These are phyloP conservation scores for Trichosporon sp. DNA, from an alignment of 1,284 basidiomycete species.

Conservation along the genomic window DNA sequence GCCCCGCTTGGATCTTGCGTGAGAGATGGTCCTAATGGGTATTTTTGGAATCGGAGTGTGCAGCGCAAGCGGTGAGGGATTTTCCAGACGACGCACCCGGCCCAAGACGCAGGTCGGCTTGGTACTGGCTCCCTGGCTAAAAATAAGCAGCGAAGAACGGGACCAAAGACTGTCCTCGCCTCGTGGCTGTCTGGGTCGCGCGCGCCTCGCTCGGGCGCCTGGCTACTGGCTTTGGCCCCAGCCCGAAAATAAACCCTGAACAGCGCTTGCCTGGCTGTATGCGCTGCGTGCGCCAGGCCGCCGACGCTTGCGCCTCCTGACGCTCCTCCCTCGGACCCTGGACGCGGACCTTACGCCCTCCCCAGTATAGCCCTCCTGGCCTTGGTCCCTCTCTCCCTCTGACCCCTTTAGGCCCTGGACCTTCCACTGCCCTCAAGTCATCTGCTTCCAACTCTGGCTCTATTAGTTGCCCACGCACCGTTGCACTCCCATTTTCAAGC, in stretches of 20 bases:
- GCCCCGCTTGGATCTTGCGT: too few relatives aligned
- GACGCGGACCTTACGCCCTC: not conserved
- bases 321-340: not conserved
- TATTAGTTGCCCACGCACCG: too few relatives aligned
- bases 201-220: too few relatives aligned
- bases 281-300: too few relatives aligned
- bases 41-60: too few relatives aligned
- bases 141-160: conserved; percentile 15
- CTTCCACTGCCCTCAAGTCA: not conserved
- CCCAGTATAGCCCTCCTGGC: conserved; percentile 9
- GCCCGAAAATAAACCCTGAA: conserved; percentile 12
- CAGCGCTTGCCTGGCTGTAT: not conserved
- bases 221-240: not conserved
- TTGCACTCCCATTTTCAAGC: not conserved
- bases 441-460: too few relatives aligned
- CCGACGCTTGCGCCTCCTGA: not conserved
- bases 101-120: not conserved
- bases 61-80: not conserved
- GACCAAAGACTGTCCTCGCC: not conserved
- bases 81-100: not conserved
- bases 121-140: conserved; percentile 1
- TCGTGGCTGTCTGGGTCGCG: not conserved
- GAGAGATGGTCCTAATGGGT: too few relatives aligned
- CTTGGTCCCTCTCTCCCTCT: not conserved
- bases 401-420: not conserved